Evolutionary conservation across 768 basidiomycete species (phyloP), one percentile per base, ranked within the genome.

Genomic region (Mycena sanguinolenta): DNA sequence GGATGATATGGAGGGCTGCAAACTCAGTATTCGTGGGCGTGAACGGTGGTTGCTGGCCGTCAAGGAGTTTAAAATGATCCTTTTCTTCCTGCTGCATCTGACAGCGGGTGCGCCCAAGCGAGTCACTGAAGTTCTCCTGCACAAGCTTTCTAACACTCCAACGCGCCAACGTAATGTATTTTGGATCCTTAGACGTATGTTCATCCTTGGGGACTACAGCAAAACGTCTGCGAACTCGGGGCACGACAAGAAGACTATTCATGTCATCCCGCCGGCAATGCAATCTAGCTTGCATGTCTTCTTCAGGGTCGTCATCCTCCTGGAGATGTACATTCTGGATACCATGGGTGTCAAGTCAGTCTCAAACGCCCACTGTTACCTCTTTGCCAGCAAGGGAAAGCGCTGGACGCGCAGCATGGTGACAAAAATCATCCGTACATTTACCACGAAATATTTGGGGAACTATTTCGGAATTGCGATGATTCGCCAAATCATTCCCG

Each of bases 121-220:
- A 12, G 19, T 60, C 23, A 60, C 59, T 30, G 59, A 60, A 16
- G 21, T 32, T 46, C 57, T 60, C 13, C 28, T 60, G 59, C 59
- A 60, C 42, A 60, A 60, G 42, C 38, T 60, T 21, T 46, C 46
- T 30, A 46, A 46, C 28, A 60, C 44, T 30, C 42, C 21, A 13
- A 39, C 36, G 13, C 57, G 57, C 19, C 57, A 12, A 16, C 21
- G 36, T 1, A 58, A 58, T 27, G 38, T 58, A 6, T 17, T 23
- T 27, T 39, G 36, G 57, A 58, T 58, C 25, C 25, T 58, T 12
- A 23, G 19, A 8, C n/a, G 38, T 27, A 23, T 58, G 8, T 58
- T 58, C 36, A 23, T 58, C 14, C 13, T 58, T 58, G 57, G 57
- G 13, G 57, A 58, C n/a, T 58, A 58, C 38, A 58, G 57, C 36